Conservation (phyloP, 2,329 filamentous ascomycete genomes). For the Neoascochyta sp. region DNA sequence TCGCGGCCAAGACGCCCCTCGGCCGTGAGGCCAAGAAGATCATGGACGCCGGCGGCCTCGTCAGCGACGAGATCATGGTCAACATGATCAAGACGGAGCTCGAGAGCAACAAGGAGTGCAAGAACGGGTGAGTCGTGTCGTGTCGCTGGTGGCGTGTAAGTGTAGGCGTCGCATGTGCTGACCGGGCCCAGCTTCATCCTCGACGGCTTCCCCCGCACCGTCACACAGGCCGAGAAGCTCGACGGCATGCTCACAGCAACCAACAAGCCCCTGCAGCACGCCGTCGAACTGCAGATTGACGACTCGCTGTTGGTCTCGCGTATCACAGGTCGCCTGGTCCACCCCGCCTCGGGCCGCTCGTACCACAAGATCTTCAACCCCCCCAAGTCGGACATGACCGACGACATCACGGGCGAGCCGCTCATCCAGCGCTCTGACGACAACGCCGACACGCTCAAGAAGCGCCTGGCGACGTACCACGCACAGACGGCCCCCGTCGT, state of each 20-base stretch:
- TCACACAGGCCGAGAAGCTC: slow-evolving; percentile 89
- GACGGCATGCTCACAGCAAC: slow-evolving; percentile 82
- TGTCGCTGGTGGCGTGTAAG: too few species aligned
- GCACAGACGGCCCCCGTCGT: slow-evolving; percentile 89
- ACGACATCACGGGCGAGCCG: slow-evolving; percentile 95
- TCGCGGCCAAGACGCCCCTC: slow-evolving; percentile 92
- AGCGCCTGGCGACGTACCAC: slow-evolving; percentile 91
- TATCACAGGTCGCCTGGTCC: slow-evolving; percentile 92
- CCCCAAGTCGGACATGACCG: slow-evolving; percentile 88
- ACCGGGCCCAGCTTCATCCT: slow-evolving; percentile 94
- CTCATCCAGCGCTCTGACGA: slow-evolving; percentile 95
- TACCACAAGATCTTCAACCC: slow-evolving; percentile 99
- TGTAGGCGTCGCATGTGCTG: too few species aligned
- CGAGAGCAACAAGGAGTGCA: slow-evolving; percentile 89
- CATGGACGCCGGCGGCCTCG: slow-evolving; percentile 96
- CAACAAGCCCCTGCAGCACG: slow-evolving; percentile 85
- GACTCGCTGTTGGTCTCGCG: slow-evolving; percentile 88
- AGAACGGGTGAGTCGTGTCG: slow-evolving; percentile 78
- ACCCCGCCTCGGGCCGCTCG: slow-evolving; percentile 91
- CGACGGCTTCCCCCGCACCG: slow-evolving; percentile 96
- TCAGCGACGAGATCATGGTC: slow-evolving; percentile 98
- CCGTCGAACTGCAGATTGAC: slow-evolving; percentile 94
- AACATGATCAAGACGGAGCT: slow-evolving; percentile 99
- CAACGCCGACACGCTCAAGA: slow-evolving; percentile 93
- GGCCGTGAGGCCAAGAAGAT: slow-evolving; percentile 99